Evolutionary conservation across 2,329 filamentous ascomycete species (phyloP), one percentile per base, ranked within the genome.

Genomic region (Eutypa lata): DNA sequence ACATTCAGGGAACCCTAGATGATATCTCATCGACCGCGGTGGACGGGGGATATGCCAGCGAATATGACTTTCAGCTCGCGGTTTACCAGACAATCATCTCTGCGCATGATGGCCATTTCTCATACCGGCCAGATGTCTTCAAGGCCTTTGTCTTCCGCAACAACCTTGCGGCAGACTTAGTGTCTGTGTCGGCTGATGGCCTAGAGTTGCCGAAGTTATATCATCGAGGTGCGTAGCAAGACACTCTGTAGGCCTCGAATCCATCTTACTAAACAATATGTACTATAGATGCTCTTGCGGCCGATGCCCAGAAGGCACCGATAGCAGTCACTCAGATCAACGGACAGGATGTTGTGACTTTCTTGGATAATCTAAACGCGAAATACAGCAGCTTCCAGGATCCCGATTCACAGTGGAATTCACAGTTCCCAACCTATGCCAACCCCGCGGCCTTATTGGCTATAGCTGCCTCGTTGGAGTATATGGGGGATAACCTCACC

Each of bases 71-170:
- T 57, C 77, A 83, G 59, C 56, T 70, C 7, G 79, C 80, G 26
- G 71, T 89, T 2, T 78, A 80, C 52, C 67, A 74, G 35, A 67
- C 82, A 7, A 72, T 84, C 35, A 73, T 75, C 22, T 73, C 72
- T 1, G 79, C 81, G 3, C 83, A 88, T 58, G 86, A 90, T 62
- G 83, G 84, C 1, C 87, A 90, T 61, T 84, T 87, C 48, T 69
- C 73, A 2, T 84, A 78, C 61, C 68, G 76, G 14, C 79, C 81
- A 2, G 79, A 83, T 57, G 70, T 77, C 4, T 73, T 84, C 14
- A 76, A 74, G 42, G 73, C 80, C 0, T 83, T 85, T 69, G 71
- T 24, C 64, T 78, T 60, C 70, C 74, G 48, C 61, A 72, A 69
- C 33, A 54, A 49, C 3, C 55, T 72, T 7, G 63, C 62, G 1